Percentiles rank a stretch among this genome's conserved stretches.
Conservation (phyloP, 1,284 basidiomycete species). For the Marasmius fiardii region DNA sequence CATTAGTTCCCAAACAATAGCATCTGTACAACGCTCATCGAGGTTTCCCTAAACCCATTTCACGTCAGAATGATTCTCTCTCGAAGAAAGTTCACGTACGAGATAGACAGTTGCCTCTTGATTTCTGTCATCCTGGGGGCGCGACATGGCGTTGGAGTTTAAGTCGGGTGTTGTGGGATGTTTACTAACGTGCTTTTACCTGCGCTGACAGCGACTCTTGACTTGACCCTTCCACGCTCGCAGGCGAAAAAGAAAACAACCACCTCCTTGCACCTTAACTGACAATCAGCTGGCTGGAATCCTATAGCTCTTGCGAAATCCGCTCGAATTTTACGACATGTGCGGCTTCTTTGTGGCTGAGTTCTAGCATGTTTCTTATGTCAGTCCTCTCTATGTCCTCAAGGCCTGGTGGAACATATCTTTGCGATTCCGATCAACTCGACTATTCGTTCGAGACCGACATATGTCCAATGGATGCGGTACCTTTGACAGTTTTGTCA, state of each 20-base stretch:
- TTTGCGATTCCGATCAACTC: not conserved
- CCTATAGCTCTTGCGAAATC: not conserved
- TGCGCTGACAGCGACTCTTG: too few relatives aligned
- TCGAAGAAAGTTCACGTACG: constrained; percentile 39
- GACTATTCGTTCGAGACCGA: not conserved
- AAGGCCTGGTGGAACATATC: not conserved
- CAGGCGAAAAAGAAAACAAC: constrained; percentile 20
- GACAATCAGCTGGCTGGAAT: too few relatives aligned
- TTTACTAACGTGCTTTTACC: too few relatives aligned
- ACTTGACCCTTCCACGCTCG: too few relatives aligned
- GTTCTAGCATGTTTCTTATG: too few relatives aligned
- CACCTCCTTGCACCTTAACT: not conserved
- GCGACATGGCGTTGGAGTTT: constrained; percentile 50
- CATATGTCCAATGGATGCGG: not conserved
- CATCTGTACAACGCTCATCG: constrained; percentile 92
- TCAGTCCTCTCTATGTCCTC: not conserved
- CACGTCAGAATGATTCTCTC: not conserved
- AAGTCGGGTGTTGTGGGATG: constrained; percentile 3
- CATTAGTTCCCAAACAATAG: constrained; percentile 98
- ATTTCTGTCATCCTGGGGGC: constrained; percentile 89
- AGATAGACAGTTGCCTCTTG: constrained; percentile 95
- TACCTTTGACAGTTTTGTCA: not conserved
- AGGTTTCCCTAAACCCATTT: constrained; percentile 79
- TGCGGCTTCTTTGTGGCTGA: too few relatives aligned
- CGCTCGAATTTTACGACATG: too few relatives aligned